Evolutionary conservation across 2,329 filamentous ascomycete species (phyloP).

Genomic region (Acephala macrosclerotiorum): DNA sequence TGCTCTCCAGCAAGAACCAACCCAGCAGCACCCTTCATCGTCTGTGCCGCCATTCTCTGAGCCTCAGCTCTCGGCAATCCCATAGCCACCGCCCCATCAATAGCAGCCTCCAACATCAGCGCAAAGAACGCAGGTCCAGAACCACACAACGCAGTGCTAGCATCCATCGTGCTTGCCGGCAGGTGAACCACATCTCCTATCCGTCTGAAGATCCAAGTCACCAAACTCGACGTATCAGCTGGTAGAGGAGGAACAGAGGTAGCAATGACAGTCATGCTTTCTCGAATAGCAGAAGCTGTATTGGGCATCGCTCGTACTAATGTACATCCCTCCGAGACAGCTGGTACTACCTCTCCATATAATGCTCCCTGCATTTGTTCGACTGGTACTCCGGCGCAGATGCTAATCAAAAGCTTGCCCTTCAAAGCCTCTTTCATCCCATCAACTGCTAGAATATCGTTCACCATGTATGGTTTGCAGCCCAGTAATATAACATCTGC

Average conservation of each 20-base stretch:
- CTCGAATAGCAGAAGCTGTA: constrained; percentile 78
- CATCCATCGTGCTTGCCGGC: constrained; percentile 73
- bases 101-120: constrained; percentile 76
- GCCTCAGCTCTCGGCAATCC: constrained; percentile 77
- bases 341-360: constrained; percentile 58
- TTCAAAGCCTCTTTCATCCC: constrained; percentile 76
- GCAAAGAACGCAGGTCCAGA: constrained; percentile 80
- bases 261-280: constrained; percentile 84
- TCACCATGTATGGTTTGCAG: constrained; percentile 82
- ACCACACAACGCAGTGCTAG: constrained; percentile 75
- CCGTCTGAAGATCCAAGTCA: constrained; percentile 79
- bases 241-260: constrained; percentile 65
- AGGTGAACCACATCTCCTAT: constrained; percentile 76
- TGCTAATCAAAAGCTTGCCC: constrained; percentile 83
- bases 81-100: constrained; percentile 82
- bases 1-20: constrained; percentile 75
- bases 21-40: constrained; percentile 76
- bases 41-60: constrained; percentile 79
- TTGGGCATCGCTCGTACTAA: constrained; percentile 87
- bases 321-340: constrained; percentile 53
- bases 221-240: constrained; percentile 59
- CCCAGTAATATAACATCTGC: constrained; percentile 79
- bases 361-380: constrained; percentile 71
- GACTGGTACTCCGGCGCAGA: constrained; percentile 79
- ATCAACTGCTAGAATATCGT: constrained; percentile 69